Percentiles rank a stretch among this genome's conserved stretches.
Conservation (phyloP, 2,329 filamentous ascomycete genomes). For the Esteya vermicola region DNA sequence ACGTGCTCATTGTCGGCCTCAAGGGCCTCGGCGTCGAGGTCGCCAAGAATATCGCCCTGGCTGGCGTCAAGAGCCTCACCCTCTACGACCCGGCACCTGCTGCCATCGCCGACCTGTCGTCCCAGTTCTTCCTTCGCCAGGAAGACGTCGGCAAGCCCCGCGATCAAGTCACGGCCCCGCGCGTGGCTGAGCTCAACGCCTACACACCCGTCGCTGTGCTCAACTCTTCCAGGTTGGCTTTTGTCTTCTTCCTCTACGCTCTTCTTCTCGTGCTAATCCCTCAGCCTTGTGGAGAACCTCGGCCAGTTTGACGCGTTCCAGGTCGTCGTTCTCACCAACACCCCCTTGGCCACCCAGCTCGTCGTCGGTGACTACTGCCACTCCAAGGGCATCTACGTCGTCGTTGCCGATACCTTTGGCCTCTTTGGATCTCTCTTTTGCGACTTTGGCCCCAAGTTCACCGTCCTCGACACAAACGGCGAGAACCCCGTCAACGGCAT, state of each 20-base stretch:
- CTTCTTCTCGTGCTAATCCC: background rate
- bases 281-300: slow-evolving; percentile 64
- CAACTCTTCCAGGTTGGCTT: slow-evolving; percentile 32
- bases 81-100: slow-evolving; percentile 81
- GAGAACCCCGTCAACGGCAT: slow-evolving; percentile 82
- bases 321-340: slow-evolving; percentile 79
- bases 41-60: slow-evolving; percentile 95
- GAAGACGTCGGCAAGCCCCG: slow-evolving; percentile 87
- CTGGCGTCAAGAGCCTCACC: slow-evolving; percentile 93
- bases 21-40: slow-evolving; percentile 95
- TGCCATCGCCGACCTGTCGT: slow-evolving; percentile 76
- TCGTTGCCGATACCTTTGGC: slow-evolving; percentile 79
- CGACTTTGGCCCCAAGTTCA: slow-evolving; percentile 92
- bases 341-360: slow-evolving; percentile 66
- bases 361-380: slow-evolving; percentile 87
- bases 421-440: slow-evolving; percentile 94
- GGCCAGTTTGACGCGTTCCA: slow-evolving; percentile 81
- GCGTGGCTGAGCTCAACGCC: slow-evolving; percentile 86
- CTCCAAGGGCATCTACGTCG: slow-evolving; percentile 79
- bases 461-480: slow-evolving; percentile 76
- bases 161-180: slow-evolving; percentile 72
- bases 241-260: background rate
- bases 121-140: slow-evolving; percentile 88
- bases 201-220: slow-evolving; percentile 86
- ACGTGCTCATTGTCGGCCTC: slow-evolving; percentile 81